Base-by-base conservation (phyloP, 805 yeast genomes). In the Suhomyces canberraensis region DNA sequence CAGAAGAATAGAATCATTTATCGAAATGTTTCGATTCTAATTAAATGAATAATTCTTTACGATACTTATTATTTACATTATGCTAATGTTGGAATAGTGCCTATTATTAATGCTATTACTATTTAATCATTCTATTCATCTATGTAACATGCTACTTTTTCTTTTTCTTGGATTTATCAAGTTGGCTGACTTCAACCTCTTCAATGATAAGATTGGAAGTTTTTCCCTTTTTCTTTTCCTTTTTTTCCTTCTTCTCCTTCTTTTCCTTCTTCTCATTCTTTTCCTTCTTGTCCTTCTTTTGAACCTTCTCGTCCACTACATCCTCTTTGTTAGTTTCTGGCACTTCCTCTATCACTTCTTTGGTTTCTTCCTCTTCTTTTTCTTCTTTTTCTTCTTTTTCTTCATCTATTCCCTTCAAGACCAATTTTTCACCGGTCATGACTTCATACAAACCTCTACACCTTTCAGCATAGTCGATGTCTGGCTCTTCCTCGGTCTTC, bases 401-500 rank as follows among this genome's bases (percentile, higher is more conserved):
- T 11, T 37, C 42, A 8, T 29, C 36, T 2, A 26, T 33, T 3
- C 73, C 73, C 41, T 53, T 58, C 33, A 72, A 42, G 11, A 31
- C 46, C 4, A 69, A 36, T 16, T 42, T 52, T 31, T 66, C 69
- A 8, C 60, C 75, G 3, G 60, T 55, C 43, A 73, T 46, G 0
- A 51, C 47, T 27, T 52, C 45, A 17, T 69, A 42, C 22, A 75
- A 46, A 13, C 44, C 49, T 36, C 60, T 58, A 36, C 78, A 75
- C 41, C 73, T 58, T 11, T 54, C 35, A 1, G 71, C 76, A 39
- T 66, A 66, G 13, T 67, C 71, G 22, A 49, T 54, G 25, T 61
- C 68, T 3, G 62, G 59, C 3, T 43, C 47, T 6, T 38, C 45
- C 18, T 50, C 52, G n/a, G 38, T 38, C 29, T 37, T 42, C 1